phyloP scores from a whole-genome alignment of 1,284 basidiomycete genomes.

The Cutaneotrichosporon dermatis region DNA sequence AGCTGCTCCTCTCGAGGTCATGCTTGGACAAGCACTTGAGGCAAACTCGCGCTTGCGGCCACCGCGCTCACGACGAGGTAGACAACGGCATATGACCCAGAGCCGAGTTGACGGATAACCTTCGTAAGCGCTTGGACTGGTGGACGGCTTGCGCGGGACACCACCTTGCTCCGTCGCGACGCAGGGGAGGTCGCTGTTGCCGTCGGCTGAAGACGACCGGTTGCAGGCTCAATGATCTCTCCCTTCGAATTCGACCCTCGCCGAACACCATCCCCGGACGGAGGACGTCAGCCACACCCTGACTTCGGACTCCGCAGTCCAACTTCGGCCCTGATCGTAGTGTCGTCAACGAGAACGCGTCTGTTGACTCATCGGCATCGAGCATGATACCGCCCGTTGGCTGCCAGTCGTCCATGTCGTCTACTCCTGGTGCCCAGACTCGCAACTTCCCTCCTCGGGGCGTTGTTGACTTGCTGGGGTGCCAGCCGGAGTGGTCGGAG shows the following conservation, averaged over 20 bases:
- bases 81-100: slow-evolving; percentile 87
- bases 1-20: slow-evolving; percentile 81
- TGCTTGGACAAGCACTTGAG: slow-evolving; percentile 94
- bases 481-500: slow-evolving; percentile 26
- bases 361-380: slow-evolving; percentile 23
- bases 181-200: slow-evolving; percentile 28
- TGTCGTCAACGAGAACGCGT: slow-evolving; percentile 20
- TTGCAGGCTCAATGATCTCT: slow-evolving; percentile 43
- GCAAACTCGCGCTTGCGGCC: slow-evolving; percentile 79
- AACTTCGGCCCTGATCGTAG: slow-evolving; percentile 15
- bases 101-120: slow-evolving; percentile 76
- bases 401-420: slow-evolving; percentile 42
- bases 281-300: slow-evolving; percentile 34
- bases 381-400: slow-evolving; percentile 42
- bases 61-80: slow-evolving; percentile 87
- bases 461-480: slow-evolving; percentile 34
- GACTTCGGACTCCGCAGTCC: slow-evolving; percentile 23
- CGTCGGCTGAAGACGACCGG: slow-evolving; percentile 27
- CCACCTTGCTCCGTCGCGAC: slow-evolving; percentile 42
- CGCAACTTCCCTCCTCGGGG: slow-evolving; percentile 19
- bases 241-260: slow-evolving; percentile 47
- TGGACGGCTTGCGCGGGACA: slow-evolving; percentile 13
- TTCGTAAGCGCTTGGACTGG: slow-evolving; percentile 58
- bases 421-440: slow-evolving; percentile 25
- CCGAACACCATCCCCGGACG: slow-evolving; percentile 42